Evolutionary conservation across 306 rosid genomes (phyloP), one percentile per base, ranked within the genome.

Genomic region (Dalbergia oliveri): DNA sequence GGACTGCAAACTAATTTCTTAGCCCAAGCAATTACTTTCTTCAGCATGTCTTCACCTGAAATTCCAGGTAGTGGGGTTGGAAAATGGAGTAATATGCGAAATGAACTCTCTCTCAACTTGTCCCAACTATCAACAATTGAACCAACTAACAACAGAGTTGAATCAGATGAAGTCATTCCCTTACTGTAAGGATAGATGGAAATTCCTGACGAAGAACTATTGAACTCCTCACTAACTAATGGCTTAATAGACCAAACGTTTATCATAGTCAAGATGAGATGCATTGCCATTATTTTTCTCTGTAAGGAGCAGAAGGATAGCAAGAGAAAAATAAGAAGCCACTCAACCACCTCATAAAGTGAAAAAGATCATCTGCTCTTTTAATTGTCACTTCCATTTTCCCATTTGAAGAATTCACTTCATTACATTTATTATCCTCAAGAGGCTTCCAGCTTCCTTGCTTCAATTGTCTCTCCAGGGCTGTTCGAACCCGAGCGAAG

Each of bases 41-140:
- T 81, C 74, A 93, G 88, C 86, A 67, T 89, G 85, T 53, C 65
- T 73, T 88, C 96, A 81, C 73, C 83, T 73, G 92, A 90, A 83
- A 95, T 93, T 67, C 99, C 99, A 70, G 99, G 98, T 62, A 95
- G 92, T 80, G 99, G 99, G 51, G 87, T 95, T 6, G 99, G 97
- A 84, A 87, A 95, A 83, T 93, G 94, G 43, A 91, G 96, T 86
- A 95, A 83, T 82, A 95, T 95, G 81, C 90, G 96, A 79, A 91
- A 91, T 39, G 97, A 90, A 72, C 70, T 89, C 78, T 90, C 99
- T 80, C 99, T 93, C 83, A 95, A 87, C 81, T 92, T 91, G 82
- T 95, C 99, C 99, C 99, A 95, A 88, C 99, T 95, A 89, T 95
- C 99, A 84, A 95, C 61, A 80, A 95, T 87, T 63, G 97, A 89